Evolutionary conservation across 371 early-diverging fungal genomes (phyloP).

Genomic region (Rhizopus delemar): DNA sequence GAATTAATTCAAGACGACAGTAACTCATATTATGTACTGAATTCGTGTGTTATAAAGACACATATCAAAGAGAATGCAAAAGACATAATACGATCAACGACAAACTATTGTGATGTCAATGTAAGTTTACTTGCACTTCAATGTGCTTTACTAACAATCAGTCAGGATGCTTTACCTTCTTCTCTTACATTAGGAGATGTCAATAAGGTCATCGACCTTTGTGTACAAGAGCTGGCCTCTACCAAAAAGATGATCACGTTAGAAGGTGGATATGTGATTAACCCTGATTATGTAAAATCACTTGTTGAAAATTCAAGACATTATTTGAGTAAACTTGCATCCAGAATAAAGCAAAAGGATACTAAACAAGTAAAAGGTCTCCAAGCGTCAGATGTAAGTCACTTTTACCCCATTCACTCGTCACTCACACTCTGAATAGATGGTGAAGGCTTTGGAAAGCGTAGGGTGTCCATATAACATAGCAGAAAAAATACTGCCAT

Average conservation of each 20-base stretch:
- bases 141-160: background rate
- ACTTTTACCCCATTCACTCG: background rate
- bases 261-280: conserved; percentile 22
- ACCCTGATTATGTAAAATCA: conserved; percentile 21
- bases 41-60: conserved; percentile 21
- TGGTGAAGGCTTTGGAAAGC: conserved; percentile 21
- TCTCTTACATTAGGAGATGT: conserved; percentile 23
- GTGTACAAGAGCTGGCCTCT: conserved; percentile 13
- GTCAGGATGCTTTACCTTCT: conserved; percentile 17
- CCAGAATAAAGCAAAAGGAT: conserved; percentile 14
- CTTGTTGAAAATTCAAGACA: conserved; percentile 13
- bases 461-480: conserved; percentile 13
- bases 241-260: conserved; percentile 9
- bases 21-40: conserved; percentile 5
- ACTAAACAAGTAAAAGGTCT: background rate
- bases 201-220: conserved; percentile 17
- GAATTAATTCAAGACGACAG: conserved; percentile 23
- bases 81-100: conserved; percentile 3
- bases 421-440: conserved; percentile 7
- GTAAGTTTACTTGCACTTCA: conserved; percentile 2
- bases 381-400: background rate
- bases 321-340: conserved; percentile 14
- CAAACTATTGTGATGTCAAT: conserved; percentile 21
- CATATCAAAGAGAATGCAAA: conserved; percentile 13
- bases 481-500: conserved; percentile 17